phyloP scores from a whole-genome alignment of 2,329 filamentous ascomycete species.

The Colletotrichum neosansevieriae region DNA sequence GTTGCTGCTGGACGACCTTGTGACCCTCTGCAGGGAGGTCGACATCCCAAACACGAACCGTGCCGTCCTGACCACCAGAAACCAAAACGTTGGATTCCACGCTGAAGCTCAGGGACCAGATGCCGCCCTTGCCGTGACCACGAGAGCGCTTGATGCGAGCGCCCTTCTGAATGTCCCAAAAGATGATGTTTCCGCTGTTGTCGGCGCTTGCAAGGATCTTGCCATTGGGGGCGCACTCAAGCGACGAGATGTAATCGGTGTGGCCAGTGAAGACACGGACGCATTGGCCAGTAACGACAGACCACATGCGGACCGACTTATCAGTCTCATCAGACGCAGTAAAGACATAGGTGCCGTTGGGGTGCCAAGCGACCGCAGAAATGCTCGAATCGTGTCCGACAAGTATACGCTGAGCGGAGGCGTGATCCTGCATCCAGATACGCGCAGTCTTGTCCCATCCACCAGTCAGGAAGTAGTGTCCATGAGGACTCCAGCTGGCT shows the following conservation, averaged over 20 bases:
- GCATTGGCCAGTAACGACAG: constrained; percentile 85
- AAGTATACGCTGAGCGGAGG: constrained; percentile 87
- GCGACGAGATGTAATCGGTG: constrained; percentile 84
- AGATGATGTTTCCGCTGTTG: constrained; percentile 86
- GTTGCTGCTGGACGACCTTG: constrained; percentile 57
- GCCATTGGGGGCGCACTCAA: constrained; percentile 89
- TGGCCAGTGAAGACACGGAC: constrained; percentile 95
- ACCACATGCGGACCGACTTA: constrained; percentile 97
- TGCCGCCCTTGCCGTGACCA: constrained; percentile 92
- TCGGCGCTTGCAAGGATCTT: constrained; percentile 93
- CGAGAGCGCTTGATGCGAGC: constrained; percentile 91
- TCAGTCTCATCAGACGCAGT: constrained; percentile 88
- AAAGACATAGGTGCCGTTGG: constrained; percentile 93
- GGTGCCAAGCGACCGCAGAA: constrained; percentile 93
- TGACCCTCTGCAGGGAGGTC: constrained; percentile 76
- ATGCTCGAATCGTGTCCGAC: constrained; percentile 94
- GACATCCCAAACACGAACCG: constrained; percentile 94
- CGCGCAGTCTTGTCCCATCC: constrained; percentile 92
- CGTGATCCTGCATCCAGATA: constrained; percentile 93
- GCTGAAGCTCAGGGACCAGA: constrained; percentile 93
- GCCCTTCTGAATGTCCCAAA: constrained; percentile 94
- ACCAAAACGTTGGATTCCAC: constrained; percentile 92
- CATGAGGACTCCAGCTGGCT: constrained; percentile 89
- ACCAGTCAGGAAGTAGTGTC: constrained; percentile 92
- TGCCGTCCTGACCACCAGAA: constrained; percentile 91